A percentile compares a stretch with the other conserved stretches of the same genome.
Evolutionary conservation across 2,329 filamentous ascomycete species (phyloP).

Genomic region (Fusarium citri): DNA sequence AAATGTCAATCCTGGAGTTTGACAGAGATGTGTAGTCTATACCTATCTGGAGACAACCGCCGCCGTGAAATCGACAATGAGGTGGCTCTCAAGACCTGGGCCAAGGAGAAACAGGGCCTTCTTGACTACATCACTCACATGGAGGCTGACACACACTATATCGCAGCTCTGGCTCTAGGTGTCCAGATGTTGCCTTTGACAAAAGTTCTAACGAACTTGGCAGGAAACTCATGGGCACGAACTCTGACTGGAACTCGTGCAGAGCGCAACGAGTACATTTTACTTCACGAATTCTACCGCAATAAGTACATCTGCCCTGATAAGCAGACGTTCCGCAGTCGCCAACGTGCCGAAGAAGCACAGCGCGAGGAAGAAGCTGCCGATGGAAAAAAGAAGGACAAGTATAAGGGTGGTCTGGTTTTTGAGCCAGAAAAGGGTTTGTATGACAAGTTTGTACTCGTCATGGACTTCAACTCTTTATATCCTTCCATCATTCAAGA

Average conservation of each 20-base stretch:
- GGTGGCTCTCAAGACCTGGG: constrained; percentile 85
- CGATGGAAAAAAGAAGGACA: constrained; percentile 96
- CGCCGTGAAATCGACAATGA: constrained; percentile 92
- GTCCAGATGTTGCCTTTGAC: constrained; percentile 94
- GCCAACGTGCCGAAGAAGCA: constrained; percentile 78
- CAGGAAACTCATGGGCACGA: constrained; percentile 97
- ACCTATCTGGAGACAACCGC: constrained; percentile 77
- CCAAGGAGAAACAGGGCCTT: constrained; percentile 79
- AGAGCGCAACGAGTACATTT: constrained; percentile 98
- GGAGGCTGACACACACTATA: constrained; percentile 95
- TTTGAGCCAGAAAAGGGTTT: constrained; percentile 98
- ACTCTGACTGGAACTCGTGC: constrained; percentile 95
- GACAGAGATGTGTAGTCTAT: constrained; percentile 96
- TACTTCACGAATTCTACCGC: constrained; percentile 94
- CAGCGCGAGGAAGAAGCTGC: constrained; percentile 73
- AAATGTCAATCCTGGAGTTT: constrained; percentile 99
- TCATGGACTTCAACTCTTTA: constrained; percentile 99
- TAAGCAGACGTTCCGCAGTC: constrained; percentile 84
- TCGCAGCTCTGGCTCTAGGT: constrained; percentile 87
- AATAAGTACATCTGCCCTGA: constrained; percentile 99
- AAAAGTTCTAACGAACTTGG: constrained; percentile 94
- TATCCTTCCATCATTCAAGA: constrained; percentile 99
- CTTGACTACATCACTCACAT: constrained; percentile 95
- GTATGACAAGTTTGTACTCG: constrained; percentile 97
- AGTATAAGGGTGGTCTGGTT: constrained; percentile 97